Evolutionary conservation across 1,284 basidiomycete genomes (phyloP).

Genomic region (Phylloporus sp.): DNA sequence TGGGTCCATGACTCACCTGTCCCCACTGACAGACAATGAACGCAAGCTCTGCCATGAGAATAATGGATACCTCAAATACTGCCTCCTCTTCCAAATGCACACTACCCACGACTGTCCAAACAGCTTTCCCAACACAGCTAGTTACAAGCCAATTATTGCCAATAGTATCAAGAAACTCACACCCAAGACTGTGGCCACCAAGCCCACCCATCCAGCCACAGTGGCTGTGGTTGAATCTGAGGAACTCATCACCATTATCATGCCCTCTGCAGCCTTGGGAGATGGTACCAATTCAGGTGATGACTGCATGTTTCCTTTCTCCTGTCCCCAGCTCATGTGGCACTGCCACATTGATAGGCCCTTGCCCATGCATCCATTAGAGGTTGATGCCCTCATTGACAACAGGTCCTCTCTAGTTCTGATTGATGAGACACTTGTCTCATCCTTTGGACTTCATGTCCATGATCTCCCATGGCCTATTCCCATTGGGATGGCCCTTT

Average conservation of each 20-base stretch:
- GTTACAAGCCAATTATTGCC: not conserved
- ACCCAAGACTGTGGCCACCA: not conserved
- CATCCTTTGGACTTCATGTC: not conserved
- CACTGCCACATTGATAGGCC: not conserved
- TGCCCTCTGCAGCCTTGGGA: not conserved
- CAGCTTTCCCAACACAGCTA: conserved; percentile 17
- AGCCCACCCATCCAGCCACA: not conserved
- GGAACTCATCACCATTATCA: not conserved
- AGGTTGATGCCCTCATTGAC: not conserved
- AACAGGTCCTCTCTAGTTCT: conserved; percentile 2
- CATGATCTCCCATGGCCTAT: not conserved
- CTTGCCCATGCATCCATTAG: not conserved
- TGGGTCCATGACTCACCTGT: not conserved
- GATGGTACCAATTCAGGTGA: not conserved
- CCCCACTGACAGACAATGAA: not conserved
- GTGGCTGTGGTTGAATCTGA: not conserved
- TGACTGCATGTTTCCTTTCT: not conserved
- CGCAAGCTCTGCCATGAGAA: not conserved
- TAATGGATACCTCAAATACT: not conserved
- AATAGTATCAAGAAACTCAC: not conserved
- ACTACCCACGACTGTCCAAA: conserved; percentile 5
- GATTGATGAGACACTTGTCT: not conserved
- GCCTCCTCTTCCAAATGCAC: not conserved
- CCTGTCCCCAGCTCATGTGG: not conserved
- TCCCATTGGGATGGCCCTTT: not conserved